phyloP scores from a whole-genome alignment of 148 eudicot species.

The Suaeda aralocaspica region DNA sequence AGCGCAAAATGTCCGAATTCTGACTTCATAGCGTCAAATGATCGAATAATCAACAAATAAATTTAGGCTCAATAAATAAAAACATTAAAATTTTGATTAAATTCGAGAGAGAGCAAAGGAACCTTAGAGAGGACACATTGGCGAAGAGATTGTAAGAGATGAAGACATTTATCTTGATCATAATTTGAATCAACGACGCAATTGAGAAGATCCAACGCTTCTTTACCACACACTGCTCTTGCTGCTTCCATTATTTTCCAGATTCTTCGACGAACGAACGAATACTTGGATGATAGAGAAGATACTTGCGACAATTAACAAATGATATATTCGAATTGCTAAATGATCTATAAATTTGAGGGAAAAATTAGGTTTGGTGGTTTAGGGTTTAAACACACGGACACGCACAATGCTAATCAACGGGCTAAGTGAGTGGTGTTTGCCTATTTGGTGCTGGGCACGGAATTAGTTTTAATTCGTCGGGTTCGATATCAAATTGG shows the following conservation, averaged over 20 bases:
- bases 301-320: too few relatives aligned
- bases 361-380: neutral
- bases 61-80: neutral
- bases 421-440: too few relatives aligned
- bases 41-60: neutral
- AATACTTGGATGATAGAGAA: too few relatives aligned
- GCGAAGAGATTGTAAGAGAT: slow-evolving; percentile 61
- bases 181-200: slow-evolving; percentile 56
- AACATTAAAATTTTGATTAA: neutral
- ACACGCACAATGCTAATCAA: too few relatives aligned
- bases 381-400: slow-evolving; percentile 26
- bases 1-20: too few relatives aligned
- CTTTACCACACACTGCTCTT: slow-evolving; percentile 54
- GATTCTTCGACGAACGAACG: too few relatives aligned
- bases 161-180: slow-evolving; percentile 66
- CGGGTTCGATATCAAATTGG: too few relatives aligned
- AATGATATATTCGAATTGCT: too few relatives aligned
- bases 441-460: too few relatives aligned
- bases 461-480: too few relatives aligned
- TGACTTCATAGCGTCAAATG: too few relatives aligned
- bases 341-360: neutral
- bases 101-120: neutral
- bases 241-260: slow-evolving; percentile 31
- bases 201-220: slow-evolving; percentile 77
- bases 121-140: slow-evolving; percentile 72